phyloP scores from a whole-genome alignment of 345 rosid genomes.

The Rhodamnia rubescens region DNA sequence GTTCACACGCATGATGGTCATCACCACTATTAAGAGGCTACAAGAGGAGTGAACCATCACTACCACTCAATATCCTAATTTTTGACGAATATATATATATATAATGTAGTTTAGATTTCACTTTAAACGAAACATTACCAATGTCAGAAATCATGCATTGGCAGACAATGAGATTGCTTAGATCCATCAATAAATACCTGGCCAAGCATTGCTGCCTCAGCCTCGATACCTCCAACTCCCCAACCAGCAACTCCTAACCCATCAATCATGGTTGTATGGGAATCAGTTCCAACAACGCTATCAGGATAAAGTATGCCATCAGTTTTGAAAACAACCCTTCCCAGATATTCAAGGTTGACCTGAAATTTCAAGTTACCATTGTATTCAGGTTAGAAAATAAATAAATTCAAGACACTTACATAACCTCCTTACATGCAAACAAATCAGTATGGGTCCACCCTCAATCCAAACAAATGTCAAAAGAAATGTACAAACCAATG shows the following conservation, averaged over 20 bases:
- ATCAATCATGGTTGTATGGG: constrained; percentile 99
- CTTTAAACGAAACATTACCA: background rate
- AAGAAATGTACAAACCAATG: background rate
- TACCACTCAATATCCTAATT: background rate
- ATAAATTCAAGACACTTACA: background rate
- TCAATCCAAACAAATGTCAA: background rate
- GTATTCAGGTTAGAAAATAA: background rate
- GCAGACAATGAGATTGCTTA: background rate
- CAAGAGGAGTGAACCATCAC: background rate
- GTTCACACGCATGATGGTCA: background rate
- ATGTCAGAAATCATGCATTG: background rate
- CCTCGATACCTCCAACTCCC: constrained; percentile 99
- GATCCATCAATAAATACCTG: constrained; percentile 38
- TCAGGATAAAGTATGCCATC: constrained; percentile 78
- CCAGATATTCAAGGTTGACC: constrained; percentile 98
- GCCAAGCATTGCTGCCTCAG: constrained; percentile 98
- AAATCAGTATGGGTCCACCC: background rate
- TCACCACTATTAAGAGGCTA: background rate
- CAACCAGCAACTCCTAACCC: constrained; percentile 99
- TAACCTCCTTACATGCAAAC: background rate
- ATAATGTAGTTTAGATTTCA: background rate
- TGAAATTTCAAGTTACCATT: constrained; percentile 22
- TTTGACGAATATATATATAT: too few relatives aligned
- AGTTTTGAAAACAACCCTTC: constrained; percentile 89
- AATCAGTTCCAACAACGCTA: constrained; percentile 98